Evolutionary conservation across 306 rosid genomes (phyloP), one percentile per base, ranked within the genome.

Genomic region (Lathyrus tuberosus): DNA sequence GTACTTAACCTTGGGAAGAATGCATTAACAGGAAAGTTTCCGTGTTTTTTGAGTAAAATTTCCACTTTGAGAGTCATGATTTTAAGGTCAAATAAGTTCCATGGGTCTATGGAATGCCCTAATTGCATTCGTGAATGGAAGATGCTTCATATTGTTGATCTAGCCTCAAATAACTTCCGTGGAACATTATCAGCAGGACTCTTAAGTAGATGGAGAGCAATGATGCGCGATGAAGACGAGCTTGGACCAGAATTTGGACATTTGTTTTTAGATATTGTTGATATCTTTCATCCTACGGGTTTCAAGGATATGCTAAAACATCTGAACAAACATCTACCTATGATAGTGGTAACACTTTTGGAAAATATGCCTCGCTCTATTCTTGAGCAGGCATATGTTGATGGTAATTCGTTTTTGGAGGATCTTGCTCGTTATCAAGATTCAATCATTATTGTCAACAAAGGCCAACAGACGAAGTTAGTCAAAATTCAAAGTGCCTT

Each of bases 81-180:
- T 61, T 24, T 24, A n/a, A 64, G 48, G 65, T 40, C 60, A 4
- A 1, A 69, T 72, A 8, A 11, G 9, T 13, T 42, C 16, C 0
- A 7, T 2, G 78, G 78, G 5, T 72, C 6, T 73, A 80, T 2
- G 0, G 17, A 4, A 44, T 78, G 79, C 5, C 67, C 42, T 30
- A 8, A 49, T 41, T 38, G 1, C 80, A 68, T 5, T 15, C 65
- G 1, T 4, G 0, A n/a, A 17, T 86, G 67, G 2, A 14, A 62
- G 0, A 76, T 61, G 71, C 71, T 76, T 30, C 80, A 70, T 8
- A 31, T 76, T n/a, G 51, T 53, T 30, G 80, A 76, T 18, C n/a
- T 76, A 52, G 31, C 76, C 1, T 76, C 33, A 26, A 86, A 83
- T 42, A 73, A 66, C 53, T 73, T 83, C 9, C 70, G 2, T 10